phyloP scores from a whole-genome alignment of 352 stramenopile species.

The Globisporangium alternatum region DNA sequence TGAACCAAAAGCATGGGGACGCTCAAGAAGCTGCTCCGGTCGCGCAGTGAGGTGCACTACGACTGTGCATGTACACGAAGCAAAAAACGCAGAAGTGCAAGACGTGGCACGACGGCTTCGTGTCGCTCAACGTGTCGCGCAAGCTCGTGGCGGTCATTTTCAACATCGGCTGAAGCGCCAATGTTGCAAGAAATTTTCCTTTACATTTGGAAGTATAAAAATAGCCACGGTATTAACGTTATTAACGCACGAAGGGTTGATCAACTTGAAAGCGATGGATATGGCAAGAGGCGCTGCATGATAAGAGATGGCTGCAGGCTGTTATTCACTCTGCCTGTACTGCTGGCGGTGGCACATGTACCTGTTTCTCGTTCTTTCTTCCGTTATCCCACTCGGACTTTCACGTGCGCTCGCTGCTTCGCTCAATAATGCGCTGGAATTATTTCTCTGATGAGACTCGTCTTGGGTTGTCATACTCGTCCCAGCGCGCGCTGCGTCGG shows the following conservation, averaged over 20 bases:
- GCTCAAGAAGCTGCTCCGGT: conserved; percentile 46
- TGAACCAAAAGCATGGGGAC: conserved; percentile 38
- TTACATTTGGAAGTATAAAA: no score
- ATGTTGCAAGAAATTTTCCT: no score
- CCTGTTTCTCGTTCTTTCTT: conserved; percentile 6
- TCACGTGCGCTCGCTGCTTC: background rate
- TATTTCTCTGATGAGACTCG: background rate
- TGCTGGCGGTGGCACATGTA: background rate
- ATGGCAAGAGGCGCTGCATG: background rate
- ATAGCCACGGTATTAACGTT: no score
- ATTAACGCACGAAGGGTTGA: no score
- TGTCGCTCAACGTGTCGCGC: conserved; percentile 43
- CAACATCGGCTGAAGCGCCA: no score
- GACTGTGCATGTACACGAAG: conserved; percentile 85
- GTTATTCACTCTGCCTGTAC: background rate
- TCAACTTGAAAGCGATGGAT: background rate
- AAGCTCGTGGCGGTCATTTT: conserved; percentile 28
- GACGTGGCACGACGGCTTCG: conserved; percentile 75
- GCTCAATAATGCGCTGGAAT: background rate
- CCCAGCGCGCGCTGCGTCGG: conserved; percentile 75
- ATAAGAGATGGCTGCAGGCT: background rate
- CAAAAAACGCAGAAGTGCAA: conserved; percentile 88
- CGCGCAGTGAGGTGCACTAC: conserved; percentile 38
- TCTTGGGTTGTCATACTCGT: conserved; percentile 31
- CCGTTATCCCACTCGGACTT: background rate